Evolutionary conservation across 805 yeast species (phyloP), one percentile per base, ranked within the genome.

Genomic region (Schwanniomyces sp.): DNA sequence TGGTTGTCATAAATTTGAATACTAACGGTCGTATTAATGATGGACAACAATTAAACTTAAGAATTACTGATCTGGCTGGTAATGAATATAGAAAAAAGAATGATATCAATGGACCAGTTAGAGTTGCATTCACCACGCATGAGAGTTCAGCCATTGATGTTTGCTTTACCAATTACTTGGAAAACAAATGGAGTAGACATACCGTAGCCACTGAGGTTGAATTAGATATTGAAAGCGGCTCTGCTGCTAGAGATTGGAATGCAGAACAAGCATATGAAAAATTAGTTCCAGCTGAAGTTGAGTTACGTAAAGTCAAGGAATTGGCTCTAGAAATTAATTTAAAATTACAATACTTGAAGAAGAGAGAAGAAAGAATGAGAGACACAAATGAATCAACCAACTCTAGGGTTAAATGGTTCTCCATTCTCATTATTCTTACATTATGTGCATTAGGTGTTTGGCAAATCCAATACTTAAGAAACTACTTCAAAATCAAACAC

Each of bases 161-260:
- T 46, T 94, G 99, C 69, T 87, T 94, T 70, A 86, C 85, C 50
- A 92, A 94, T 67, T 65, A 74, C 43, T 64, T 70, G 58, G 61
- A 58, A 41, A 63, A 65, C 17, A 56, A 57, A 42, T 52, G 57
- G 53, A 27, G 46, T 28, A 69, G 68, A 43, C 64, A 63, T 51
- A 66, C 69, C 46, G 72, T 75, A 40, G 64, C 74, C 27, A 85
- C 98, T 67, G 85, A 85, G 45, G 74, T 94, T 57, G 97, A 91
- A 62, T 75, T 94, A 60, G 97, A 91, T 54, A 85, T 94, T 50
- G 98, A 94, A 68, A 84, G 91, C 52, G 99, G 99, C 39, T 88
- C 97, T 44, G 88, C 91, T 59, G 99, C 98, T 37, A 86, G 98
- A 69, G 98, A 94, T 72, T 94, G 98, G 97, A 90, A 91, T 64